phyloP scores from a whole-genome alignment of 768 basidiomycete genomes.

The Phlegmacium glaucopus region DNA sequence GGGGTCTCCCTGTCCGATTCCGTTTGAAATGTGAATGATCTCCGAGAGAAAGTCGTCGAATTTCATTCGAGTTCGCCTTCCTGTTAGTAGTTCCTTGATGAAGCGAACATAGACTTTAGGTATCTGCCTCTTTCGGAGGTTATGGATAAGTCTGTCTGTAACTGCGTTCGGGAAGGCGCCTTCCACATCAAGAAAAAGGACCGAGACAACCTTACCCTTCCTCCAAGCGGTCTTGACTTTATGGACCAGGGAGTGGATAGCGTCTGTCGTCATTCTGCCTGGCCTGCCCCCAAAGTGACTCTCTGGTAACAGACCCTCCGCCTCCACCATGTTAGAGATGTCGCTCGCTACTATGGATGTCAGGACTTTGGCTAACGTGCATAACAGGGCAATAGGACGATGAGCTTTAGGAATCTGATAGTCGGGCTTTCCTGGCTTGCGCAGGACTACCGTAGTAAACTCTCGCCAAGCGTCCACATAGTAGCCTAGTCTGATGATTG shows the following conservation, averaged over 20 bases:
- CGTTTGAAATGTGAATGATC: slow-evolving; percentile 1
- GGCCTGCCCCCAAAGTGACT: slow-evolving; percentile 4
- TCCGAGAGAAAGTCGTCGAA: slow-evolving; percentile 14
- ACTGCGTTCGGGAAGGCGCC: slow-evolving; percentile 11
- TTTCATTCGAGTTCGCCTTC: neutral
- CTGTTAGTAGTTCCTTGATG: neutral
- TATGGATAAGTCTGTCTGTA: slow-evolving; percentile 5
- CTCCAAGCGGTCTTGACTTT: slow-evolving; percentile 7
- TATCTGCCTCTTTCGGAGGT: slow-evolving; percentile 1
- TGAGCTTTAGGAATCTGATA: slow-evolving; percentile 6
- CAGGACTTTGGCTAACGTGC: neutral
- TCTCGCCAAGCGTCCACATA: neutral
- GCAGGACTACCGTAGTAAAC: neutral
- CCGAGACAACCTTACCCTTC: slow-evolving; percentile 1
- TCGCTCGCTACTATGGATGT: slow-evolving; percentile 1
- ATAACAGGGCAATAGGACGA: slow-evolving; percentile 2
- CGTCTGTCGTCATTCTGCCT: slow-evolving; percentile 4
- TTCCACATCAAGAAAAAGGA: slow-evolving; percentile 12
- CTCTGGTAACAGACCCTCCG: neutral
- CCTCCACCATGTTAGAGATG: neutral
- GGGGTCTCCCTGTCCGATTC: slow-evolving; percentile 10
- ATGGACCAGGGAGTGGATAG: neutral
- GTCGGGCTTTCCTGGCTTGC: slow-evolving; percentile 3
- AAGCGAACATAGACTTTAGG: slow-evolving; percentile 1
- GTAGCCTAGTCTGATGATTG: neutral